Evolutionary conservation across 768 basidiomycete species (phyloP).

Genomic region (Hirschioporus abietinus): DNA sequence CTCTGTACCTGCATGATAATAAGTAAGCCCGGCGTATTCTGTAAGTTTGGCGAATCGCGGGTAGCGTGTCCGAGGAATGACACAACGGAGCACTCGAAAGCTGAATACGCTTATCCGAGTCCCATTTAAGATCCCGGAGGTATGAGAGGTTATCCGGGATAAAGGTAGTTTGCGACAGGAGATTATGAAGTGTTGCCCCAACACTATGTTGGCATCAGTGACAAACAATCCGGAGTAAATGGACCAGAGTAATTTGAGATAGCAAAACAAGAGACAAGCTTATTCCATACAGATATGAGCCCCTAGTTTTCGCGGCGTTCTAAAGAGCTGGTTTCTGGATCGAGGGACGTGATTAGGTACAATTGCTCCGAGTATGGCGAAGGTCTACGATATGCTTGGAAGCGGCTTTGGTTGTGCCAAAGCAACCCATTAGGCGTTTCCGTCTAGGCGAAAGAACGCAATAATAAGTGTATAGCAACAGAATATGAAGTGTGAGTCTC

Average conservation of each 20-base stretch:
- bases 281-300: too few species aligned
- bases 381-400: too few species aligned
- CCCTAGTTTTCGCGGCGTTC: too few species aligned
- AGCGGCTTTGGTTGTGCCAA: too few species aligned
- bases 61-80: not conserved
- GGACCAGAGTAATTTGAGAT: not conserved
- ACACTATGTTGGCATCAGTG: not conserved
- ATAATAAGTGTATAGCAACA: too few species aligned
- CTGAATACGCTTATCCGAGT: not conserved
- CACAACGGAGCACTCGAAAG: not conserved
- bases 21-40: not conserved
- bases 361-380: too few species aligned
- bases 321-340: too few species aligned
- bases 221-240: not conserved
- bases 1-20: not conserved
- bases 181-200: not conserved
- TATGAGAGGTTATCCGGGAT: not conserved
- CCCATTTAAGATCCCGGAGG: not conserved
- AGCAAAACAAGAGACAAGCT: too few species aligned
- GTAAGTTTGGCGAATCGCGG: not conserved
- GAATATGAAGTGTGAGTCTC: too few species aligned
- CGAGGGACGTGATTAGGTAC: too few species aligned
- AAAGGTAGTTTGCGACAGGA: not conserved
- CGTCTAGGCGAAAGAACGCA: too few species aligned
- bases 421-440: too few species aligned